These are phyloP conservation scores for Candida namnaoensis DNA, from an alignment of 805 yeast species.

Conservation along the genomic window DNA sequence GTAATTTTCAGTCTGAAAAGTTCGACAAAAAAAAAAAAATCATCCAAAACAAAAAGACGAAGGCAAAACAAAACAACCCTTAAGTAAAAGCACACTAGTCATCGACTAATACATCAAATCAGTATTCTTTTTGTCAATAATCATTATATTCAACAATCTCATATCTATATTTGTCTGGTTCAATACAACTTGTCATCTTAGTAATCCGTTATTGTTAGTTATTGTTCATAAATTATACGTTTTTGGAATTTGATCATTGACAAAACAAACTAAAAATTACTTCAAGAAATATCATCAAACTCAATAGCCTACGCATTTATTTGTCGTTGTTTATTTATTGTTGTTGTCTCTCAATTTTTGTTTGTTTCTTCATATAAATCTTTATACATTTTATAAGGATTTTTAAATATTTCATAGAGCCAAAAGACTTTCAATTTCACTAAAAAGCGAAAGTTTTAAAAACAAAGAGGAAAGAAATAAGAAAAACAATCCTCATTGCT, in stretches of 20 bases:
- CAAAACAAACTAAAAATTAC: neutral
- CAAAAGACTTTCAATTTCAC: too few relatives aligned
- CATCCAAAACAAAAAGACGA: constrained; percentile 1
- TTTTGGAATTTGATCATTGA: neutral
- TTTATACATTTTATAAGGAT: too few relatives aligned
- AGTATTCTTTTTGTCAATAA: neutral
- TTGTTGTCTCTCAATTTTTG: too few relatives aligned
- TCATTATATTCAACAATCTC: neutral
- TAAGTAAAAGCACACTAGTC: neutral
- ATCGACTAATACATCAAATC: neutral
- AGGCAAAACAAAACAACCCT: constrained; percentile 8
- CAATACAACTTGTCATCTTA: neutral
- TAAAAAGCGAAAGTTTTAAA: too few relatives aligned
- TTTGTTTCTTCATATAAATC: too few relatives aligned
- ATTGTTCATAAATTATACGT: neutral
- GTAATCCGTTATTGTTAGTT: neutral
- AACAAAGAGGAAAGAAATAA: too few relatives aligned
- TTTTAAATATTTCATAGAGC: too few relatives aligned
- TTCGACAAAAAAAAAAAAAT: neutral
- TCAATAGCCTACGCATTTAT: constrained; percentile 10
- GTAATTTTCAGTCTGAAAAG: constrained; percentile 9
- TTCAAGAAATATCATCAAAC: neutral
- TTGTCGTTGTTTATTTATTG: constrained; percentile 7
- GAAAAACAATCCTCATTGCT: too few relatives aligned
- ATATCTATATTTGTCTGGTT: neutral